Evolutionary conservation across 1,139 yeast genomes (phyloP), one percentile per base, ranked within the genome.

Genomic region (Protomyces arabidopsidicola): DNA sequence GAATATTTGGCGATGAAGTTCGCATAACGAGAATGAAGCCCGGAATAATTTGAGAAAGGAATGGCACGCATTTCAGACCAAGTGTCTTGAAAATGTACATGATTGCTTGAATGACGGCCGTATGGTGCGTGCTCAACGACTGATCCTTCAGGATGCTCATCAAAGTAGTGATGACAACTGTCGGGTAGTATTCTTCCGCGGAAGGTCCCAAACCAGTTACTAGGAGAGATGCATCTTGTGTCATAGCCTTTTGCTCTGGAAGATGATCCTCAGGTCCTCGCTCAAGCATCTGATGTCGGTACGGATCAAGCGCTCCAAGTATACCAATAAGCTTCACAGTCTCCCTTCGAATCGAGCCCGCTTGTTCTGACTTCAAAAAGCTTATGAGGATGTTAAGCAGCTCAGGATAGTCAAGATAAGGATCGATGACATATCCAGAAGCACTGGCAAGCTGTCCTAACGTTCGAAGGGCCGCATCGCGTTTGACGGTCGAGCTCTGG

Each of bases 171-270:
- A 93, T 88, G 0, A 95, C 98, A 24, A 95, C 98, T 0, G 97
- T 90, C 2, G 98, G 97, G 71, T 90, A 91, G 71, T 90, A 95
- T 70, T 91, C 98, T 66, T 91, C 98, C 66, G 87, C 84, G 0
- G 95, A 86, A 0, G 98, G 98, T 8, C 96, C 88, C 83, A 89
- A 88, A 0, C 97, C 97, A 72, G 87, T 88, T 90, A 93, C 90
- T 62, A 95, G 78, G 52, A 93, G 78, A 2, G 93, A 90, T 68
- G 93, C 89, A 72, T 95, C 98, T 9, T 90, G 84, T 0, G 97
- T 62, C 18, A 61, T 45, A n/a, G 62, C 62, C 72, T 87, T 88
- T 69, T 88, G 93, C 68, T 88, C 95, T 0, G 85, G 87, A 0
- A 88, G 83, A 31, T 80, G 80, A 60, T 80, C 81, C 3, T 78